These are phyloP conservation scores for Echinochloa phyllopogon DNA, from an alignment of 176 grass and related monocot species.

Conservation along the genomic window DNA sequence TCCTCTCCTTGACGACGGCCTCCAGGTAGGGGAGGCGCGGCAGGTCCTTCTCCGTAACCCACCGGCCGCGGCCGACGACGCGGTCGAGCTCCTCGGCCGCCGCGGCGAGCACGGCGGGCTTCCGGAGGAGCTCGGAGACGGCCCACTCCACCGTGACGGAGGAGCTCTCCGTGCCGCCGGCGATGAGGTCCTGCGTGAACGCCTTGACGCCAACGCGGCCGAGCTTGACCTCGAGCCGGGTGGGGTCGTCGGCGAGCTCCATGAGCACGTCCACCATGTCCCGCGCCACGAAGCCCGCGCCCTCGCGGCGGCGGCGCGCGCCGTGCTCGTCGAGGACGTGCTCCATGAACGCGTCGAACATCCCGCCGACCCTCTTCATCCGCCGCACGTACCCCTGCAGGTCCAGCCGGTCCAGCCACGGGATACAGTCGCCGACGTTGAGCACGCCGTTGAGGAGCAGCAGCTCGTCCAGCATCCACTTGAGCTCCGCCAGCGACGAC, in stretches of 20 bases:
- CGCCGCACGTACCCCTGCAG: slow-evolving; percentile 55
- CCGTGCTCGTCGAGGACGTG: slow-evolving; percentile 36
- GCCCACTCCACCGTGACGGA: slow-evolving; percentile 53
- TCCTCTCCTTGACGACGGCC: not conserved
- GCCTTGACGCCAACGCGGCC: slow-evolving; percentile 42
- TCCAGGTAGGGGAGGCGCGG: not conserved
- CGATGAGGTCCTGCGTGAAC: slow-evolving; percentile 59
- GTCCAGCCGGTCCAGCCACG: slow-evolving; percentile 53
- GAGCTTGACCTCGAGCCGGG: slow-evolving; percentile 44
- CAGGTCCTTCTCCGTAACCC: not conserved
- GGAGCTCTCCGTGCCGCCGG: slow-evolving; percentile 39
- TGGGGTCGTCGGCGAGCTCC: slow-evolving; percentile 47
- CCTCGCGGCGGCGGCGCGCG: not conserved
- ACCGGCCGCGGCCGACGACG: not conserved
- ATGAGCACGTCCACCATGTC: slow-evolving; percentile 60
- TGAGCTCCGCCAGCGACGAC: slow-evolving; percentile 60
- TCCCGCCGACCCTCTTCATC: slow-evolving; percentile 50
- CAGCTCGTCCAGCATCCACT: slow-evolving; percentile 63
- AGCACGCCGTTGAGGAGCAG: slow-evolving; percentile 63
- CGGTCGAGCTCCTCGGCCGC: not conserved
- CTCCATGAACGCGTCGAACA: slow-evolving; percentile 49
- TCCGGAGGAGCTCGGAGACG: slow-evolving; percentile 6
- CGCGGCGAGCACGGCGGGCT: not conserved
- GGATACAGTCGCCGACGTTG: slow-evolving; percentile 68
- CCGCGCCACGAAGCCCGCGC: not conserved